Base-by-base conservation (phyloP, 768 basidiomycete genomes). In the Russula emetica region DNA sequence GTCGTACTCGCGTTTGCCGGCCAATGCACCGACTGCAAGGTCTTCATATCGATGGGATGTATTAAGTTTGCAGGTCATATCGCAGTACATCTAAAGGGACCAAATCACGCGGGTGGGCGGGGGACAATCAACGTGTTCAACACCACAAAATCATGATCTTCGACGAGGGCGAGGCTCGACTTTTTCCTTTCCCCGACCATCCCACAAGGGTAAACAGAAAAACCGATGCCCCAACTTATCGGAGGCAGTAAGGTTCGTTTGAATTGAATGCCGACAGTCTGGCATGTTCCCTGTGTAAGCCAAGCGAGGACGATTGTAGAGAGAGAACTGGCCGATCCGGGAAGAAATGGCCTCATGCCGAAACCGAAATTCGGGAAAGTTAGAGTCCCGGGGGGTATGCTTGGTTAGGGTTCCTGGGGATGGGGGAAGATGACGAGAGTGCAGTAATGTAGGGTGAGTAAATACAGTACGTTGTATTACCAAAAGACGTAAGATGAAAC, bases 401-500 rank as follows among this genome's bases (percentile, higher is more conserved):
- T 65, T 61, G 47, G 55, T 24, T 56, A 65, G 59, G 63, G 60
- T 65, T 57, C 64, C 55, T 65, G 60, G 42, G 62, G 60, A 56
- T 56, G 59, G 61, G 22, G 45, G 22, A 5, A 45, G 50, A 65
- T 56, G 64, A 65, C 58, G 58, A 60, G 47, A 64, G 52, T 22
- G 44, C 36, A 51, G 49, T 55, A 62, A 57, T 40, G 55, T 40
- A 55, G 58, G 58, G 59, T 60, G 55, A 50, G 64, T 65, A 53
- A 64, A 59, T 60, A 50, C 63, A 60, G 63, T 64, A 64, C 58
- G 63, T 60, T 64, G 63, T 36, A 34, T 64, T 64, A 60, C 63
- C 63, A 50, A 65, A 61, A 60, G 59, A 65, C 64, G 64, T 65
- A 65, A 65, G 53, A 56, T 62, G 61, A 58, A 65, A 56, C 50